A percentile compares a stretch with the other conserved stretches of the same genome.
These are phyloP conservation scores for Populus tremula DNA, from an alignment of 345 rosid species.

Conservation along the genomic window DNA sequence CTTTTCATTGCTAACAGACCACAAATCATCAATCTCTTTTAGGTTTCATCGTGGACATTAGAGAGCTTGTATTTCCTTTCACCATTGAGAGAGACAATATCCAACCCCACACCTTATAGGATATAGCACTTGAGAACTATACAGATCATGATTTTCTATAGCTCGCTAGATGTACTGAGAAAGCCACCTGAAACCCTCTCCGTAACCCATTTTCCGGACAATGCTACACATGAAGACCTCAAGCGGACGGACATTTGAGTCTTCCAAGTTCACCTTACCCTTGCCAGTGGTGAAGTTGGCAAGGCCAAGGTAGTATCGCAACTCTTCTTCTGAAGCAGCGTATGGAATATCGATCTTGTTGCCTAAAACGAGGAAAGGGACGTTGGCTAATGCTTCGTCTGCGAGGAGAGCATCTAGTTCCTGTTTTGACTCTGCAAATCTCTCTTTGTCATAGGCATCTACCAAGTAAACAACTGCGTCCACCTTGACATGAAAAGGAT, in stretches of 20 bases:
- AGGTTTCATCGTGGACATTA: neutral
- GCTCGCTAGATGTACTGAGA: conserved; percentile 61
- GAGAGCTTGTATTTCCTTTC: conserved; percentile 2
- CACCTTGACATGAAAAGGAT: conserved; percentile 34
- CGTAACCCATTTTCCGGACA: conserved; percentile 74
- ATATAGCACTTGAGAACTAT: neutral
- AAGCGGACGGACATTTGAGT: conserved; percentile 54
- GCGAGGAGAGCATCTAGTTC: conserved; percentile 67
- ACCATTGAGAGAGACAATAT: neutral
- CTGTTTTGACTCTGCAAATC: conserved; percentile 55
- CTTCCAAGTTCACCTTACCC: conserved; percentile 52
- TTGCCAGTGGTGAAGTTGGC: conserved; percentile 72
- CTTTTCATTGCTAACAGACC: neutral
- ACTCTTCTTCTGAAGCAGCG: conserved; percentile 73
- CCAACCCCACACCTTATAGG: conserved; percentile 20
- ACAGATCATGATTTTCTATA: neutral
- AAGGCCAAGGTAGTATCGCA: conserved; percentile 61
- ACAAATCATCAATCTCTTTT: neutral
- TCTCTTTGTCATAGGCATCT: conserved; percentile 66
- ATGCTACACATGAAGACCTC: conserved; percentile 80
- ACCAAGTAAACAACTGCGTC: conserved; percentile 76
- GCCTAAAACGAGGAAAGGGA: conserved; percentile 63
- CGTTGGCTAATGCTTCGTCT: conserved; percentile 52
- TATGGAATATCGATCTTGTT: conserved; percentile 72
- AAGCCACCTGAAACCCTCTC: conserved; percentile 78